Conservation (phyloP, 495 filamentous ascomycete genomes). For the Xylaria cubensis region DNA sequence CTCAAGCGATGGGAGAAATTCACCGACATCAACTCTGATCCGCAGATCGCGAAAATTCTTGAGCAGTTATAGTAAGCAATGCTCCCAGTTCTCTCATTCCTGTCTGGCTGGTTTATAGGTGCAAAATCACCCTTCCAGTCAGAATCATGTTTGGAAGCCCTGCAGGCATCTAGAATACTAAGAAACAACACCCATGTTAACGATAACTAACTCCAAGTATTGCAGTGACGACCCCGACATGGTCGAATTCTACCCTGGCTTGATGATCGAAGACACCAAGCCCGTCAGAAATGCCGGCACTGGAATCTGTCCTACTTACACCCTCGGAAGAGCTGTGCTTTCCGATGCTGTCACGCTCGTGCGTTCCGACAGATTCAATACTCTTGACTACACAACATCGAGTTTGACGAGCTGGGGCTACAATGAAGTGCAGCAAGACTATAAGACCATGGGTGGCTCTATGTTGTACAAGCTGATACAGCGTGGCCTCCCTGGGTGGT, state of each 20-base stretch:
- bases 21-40: slow-evolving; percentile 80
- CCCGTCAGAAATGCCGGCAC: slow-evolving; percentile 64
- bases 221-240: slow-evolving; percentile 61
- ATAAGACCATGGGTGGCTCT: slow-evolving; percentile 70
- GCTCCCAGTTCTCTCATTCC: slow-evolving; percentile 41
- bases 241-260: slow-evolving; percentile 55
- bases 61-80: slow-evolving; percentile 69
- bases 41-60: slow-evolving; percentile 72
- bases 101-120: neutral
- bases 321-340: slow-evolving; percentile 74
- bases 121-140: too few species aligned
- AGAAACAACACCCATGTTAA: neutral
- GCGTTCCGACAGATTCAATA: slow-evolving; percentile 82
- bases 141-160: neutral
- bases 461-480: slow-evolving; percentile 77
- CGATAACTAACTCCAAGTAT: slow-evolving; percentile 55
- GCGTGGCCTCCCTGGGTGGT: slow-evolving; percentile 73
- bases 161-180: neutral
- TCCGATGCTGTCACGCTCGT: slow-evolving; percentile 82
- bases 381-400: slow-evolving; percentile 67
- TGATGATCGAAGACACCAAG: slow-evolving; percentile 77
- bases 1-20: slow-evolving; percentile 73
- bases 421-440: slow-evolving; percentile 71
- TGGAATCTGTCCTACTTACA: slow-evolving; percentile 74
- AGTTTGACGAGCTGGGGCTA: slow-evolving; percentile 82